Evolutionary conservation across 2,329 filamentous ascomycete genomes (phyloP).

Genomic region (Aaosphaeria pasadenensis): DNA sequence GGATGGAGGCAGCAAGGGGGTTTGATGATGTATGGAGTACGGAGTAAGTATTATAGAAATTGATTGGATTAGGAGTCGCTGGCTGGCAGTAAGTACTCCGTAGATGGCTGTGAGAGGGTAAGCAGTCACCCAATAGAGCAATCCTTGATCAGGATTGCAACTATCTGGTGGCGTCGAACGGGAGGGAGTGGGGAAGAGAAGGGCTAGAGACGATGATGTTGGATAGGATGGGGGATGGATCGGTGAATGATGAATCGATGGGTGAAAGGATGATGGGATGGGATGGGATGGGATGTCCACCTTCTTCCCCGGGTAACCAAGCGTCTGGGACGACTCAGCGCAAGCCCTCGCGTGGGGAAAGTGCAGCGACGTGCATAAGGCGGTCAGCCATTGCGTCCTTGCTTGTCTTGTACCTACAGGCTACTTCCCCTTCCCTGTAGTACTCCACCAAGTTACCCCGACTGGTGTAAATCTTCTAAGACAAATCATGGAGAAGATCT

Average conservation of each 20-base stretch:
- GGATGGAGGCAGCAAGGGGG: neutral
- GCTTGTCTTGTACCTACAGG: neutral
- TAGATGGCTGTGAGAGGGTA: too few species aligned
- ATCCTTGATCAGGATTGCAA: too few species aligned
- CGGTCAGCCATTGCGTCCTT: constrained; percentile 10
- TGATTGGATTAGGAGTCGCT: too few species aligned
- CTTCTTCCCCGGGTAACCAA: constrained; percentile 12
- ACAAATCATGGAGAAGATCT: neutral
- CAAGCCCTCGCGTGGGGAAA: constrained; percentile 15
- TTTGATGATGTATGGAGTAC: too few species aligned
- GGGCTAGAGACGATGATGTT: neutral
- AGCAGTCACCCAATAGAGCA: too few species aligned
- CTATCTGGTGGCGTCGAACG: constrained; percentile 1
- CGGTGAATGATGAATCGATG: neutral
- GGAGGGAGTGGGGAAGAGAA: neutral
- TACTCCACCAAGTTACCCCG: neutral
- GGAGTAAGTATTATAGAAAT: too few species aligned
- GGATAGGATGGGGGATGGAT: neutral
- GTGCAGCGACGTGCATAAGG: constrained; percentile 15
- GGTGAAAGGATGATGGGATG: constrained; percentile 3
- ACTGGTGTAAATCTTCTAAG: neutral
- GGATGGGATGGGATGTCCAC: constrained; percentile 6
- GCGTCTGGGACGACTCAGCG: constrained; percentile 11
- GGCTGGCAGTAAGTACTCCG: too few species aligned
- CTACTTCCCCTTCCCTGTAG: neutral